These are phyloP conservation scores for Conringia planisiliqua DNA, from an alignment of 345 rosid genomes.

Conservation along the genomic window DNA sequence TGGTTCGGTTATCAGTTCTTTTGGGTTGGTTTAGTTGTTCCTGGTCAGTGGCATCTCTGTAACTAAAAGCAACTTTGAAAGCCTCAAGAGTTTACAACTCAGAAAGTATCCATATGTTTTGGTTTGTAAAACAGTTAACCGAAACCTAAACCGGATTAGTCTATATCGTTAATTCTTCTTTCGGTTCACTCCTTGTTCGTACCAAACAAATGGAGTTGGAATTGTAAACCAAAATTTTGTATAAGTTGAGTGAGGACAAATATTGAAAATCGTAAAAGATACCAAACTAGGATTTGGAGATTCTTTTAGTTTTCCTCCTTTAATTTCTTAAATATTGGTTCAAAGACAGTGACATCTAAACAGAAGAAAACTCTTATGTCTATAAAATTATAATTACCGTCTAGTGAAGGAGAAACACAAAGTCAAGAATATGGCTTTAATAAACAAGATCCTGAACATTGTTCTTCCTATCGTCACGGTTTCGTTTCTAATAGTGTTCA, in stretches of 20 bases:
- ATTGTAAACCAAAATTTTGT: not conserved
- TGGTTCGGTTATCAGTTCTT: not conserved
- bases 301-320: not conserved
- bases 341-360: not conserved
- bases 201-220: not conserved
- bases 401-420: not conserved
- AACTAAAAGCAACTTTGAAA: not conserved
- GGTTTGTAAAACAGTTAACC: not conserved
- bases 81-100: not conserved
- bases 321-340: not conserved
- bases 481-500: constrained; percentile 34
- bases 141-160: not conserved
- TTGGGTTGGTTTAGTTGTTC: not conserved
- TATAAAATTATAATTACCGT: not conserved
- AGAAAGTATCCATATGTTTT: not conserved
- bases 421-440: constrained; percentile 30
- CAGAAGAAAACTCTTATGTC: not conserved
- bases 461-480: constrained; percentile 41
- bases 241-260: not conserved
- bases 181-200: not conserved
- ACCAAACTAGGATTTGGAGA: not conserved
- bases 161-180: not conserved
- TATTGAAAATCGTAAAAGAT: not conserved
- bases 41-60: not conserved
- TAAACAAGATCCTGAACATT: constrained; percentile 40